phyloP scores from a whole-genome alignment of 768 basidiomycete genomes.

The Rhizopogon roseolus region DNA sequence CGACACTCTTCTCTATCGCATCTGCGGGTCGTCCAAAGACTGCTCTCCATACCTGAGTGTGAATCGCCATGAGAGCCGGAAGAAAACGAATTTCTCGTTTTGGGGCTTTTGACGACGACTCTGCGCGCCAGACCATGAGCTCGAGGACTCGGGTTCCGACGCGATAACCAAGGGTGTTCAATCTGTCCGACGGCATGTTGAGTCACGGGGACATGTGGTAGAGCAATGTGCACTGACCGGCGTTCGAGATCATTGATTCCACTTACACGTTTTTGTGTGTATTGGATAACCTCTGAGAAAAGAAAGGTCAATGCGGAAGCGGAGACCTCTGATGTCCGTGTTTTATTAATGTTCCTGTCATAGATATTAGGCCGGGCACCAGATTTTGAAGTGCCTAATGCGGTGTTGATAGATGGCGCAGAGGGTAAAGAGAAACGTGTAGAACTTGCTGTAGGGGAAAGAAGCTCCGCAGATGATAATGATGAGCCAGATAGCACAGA shows the following conservation, averaged over 20 bases:
- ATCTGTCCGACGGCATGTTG: conserved; percentile 36
- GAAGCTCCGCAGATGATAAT: conserved; percentile 37
- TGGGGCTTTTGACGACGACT: conserved; percentile 79
- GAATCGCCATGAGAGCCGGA: conserved; percentile 88
- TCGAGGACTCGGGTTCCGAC: conserved; percentile 86
- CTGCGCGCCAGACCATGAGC: conserved; percentile 76
- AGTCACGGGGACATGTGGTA: background rate
- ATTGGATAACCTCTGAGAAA: conserved; percentile 91
- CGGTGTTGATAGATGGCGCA: conserved; percentile 40
- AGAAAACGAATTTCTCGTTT: conserved; percentile 90
- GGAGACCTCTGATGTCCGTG: conserved; percentile 78
- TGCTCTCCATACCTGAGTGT: conserved; percentile 92
- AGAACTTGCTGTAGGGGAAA: conserved; percentile 55
- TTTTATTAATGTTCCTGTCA: conserved; percentile 86
- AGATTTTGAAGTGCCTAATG: conserved; percentile 31
- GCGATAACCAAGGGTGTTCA: conserved; percentile 91
- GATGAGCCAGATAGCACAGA: conserved; percentile 65
- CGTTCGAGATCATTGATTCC: conserved; percentile 95
- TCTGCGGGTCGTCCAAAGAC: conserved; percentile 94
- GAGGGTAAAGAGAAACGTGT: conserved; percentile 69
- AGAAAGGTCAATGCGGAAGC: conserved; percentile 83
- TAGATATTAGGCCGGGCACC: conserved; percentile 71
- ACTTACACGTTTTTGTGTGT: conserved; percentile 91
- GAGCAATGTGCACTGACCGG: conserved; percentile 45
- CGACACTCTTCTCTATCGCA: conserved; percentile 92